These are phyloP conservation scores for Kappamyces sp. DNA, from an alignment of 192 early-diverging fungal genomes.

Conservation along the genomic window DNA sequence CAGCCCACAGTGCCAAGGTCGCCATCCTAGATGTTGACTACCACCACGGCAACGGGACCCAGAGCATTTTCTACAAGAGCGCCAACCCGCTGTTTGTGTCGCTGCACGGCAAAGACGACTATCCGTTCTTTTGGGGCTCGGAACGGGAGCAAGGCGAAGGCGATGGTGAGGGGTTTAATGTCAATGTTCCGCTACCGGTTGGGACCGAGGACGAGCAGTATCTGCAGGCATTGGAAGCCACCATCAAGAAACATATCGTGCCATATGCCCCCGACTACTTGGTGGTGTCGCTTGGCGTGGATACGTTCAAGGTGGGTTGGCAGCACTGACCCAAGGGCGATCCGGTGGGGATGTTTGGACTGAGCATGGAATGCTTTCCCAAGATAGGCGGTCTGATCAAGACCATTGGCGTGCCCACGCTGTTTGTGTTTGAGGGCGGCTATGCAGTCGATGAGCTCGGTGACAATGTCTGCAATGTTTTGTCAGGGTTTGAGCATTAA, in stretches of 20 bases:
- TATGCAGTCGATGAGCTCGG: constrained; percentile 5
- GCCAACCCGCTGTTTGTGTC: constrained; percentile 61
- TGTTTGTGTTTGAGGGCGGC: constrained; percentile 41
- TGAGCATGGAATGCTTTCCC: constrained; percentile 25
- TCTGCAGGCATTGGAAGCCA: constrained; percentile 32
- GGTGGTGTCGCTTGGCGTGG: constrained; percentile 62
- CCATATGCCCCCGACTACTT: constrained; percentile 50
- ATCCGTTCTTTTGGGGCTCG: constrained; percentile 61
- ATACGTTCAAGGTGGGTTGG: constrained; percentile 41
- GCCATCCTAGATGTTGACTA: constrained; percentile 79
- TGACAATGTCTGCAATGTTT: constrained; percentile 17
- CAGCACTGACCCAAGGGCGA: constrained; percentile 13
- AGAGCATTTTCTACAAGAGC: constrained; percentile 31
- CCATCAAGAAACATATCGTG: constrained; percentile 38
- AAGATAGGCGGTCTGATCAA: constrained; percentile 22
- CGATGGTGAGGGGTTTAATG: constrained; percentile 59
- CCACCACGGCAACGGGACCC: constrained; percentile 35
- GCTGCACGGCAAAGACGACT: constrained; percentile 54
- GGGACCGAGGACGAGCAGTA: constrained; percentile 57
- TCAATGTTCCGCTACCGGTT: constrained; percentile 56
- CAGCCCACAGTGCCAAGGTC: constrained; percentile 42
- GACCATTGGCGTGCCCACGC: constrained; percentile 9
- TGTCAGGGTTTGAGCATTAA: constrained; percentile 3
- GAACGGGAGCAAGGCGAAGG: constrained; percentile 49
- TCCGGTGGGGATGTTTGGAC: constrained; percentile 28